phyloP scores from a whole-genome alignment of 768 basidiomycete species.

The Hemileccinum rubropunctum region DNA sequence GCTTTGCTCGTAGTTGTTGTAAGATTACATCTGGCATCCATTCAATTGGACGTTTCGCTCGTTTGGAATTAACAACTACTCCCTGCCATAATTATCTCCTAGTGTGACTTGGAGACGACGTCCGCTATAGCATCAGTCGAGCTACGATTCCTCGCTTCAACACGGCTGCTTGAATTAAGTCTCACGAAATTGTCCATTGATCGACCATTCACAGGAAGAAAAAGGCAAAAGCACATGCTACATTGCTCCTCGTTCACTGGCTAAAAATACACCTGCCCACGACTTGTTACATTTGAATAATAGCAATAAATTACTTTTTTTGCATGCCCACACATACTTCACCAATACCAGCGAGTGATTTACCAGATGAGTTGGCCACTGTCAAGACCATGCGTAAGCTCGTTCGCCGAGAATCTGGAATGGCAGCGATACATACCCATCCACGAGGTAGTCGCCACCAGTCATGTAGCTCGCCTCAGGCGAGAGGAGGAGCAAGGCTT shows the following conservation, averaged over 20 bases:
- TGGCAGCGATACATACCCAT: conserved; percentile 41
- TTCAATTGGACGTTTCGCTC: no score
- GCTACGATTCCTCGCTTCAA: no score
- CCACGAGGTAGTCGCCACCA: conserved; percentile 53
- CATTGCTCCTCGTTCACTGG: not conserved
- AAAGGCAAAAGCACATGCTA: no score
- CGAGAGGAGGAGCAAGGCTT: conserved; percentile 53
- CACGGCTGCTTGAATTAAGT: no score
- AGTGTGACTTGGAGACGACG: no score
- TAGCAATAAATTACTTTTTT: not conserved
- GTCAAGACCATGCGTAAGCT: not conserved
- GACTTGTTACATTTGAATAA: not conserved
- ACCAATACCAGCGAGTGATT: conserved; percentile 1
- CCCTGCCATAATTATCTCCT: no score
- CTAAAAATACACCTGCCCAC: conserved; percentile 10
- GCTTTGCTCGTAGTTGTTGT: no score
- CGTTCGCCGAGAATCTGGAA: not conserved
- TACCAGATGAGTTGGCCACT: conserved; percentile 33
- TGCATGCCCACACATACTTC: not conserved
- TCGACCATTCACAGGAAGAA: not conserved
- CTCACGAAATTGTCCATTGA: no score
- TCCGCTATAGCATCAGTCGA: no score
- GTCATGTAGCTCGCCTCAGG: conserved; percentile 55
- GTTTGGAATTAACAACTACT: no score
- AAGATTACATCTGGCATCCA: no score